A percentile compares a stretch with the other conserved stretches of the same genome.
Evolutionary conservation across 768 basidiomycete genomes (phyloP).

Genomic region (Sistotremastrum suecicum): DNA sequence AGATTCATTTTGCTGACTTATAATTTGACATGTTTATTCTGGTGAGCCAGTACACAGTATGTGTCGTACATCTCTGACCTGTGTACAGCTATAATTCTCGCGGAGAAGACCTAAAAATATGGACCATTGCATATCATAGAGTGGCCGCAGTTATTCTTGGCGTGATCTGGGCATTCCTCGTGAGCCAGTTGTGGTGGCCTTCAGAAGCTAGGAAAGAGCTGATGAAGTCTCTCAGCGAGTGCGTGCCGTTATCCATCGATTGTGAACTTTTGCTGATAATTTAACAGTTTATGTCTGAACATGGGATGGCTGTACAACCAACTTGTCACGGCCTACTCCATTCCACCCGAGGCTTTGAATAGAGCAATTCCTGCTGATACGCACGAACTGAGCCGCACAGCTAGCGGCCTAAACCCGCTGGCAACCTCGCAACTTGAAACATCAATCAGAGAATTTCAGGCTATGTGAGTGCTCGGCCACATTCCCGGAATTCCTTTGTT

Average conservation of each 20-base stretch:
- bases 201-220: constrained; percentile 85
- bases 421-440: constrained; percentile 33
- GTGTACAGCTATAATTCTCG: constrained; percentile 63
- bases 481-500: not conserved
- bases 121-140: constrained; percentile 62
- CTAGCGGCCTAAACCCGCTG: constrained; percentile 7
- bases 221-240: constrained; percentile 79
- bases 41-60: constrained; percentile 21
- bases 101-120: constrained; percentile 43
- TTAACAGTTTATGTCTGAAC: constrained; percentile 76
- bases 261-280: not conserved
- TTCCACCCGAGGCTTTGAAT: constrained; percentile 32
- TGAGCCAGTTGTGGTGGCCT: constrained; percentile 93
- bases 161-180: constrained; percentile 77
- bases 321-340: constrained; percentile 78
- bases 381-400: constrained; percentile 1
- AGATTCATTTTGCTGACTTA: constrained; percentile 79
- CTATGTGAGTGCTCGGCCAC: constrained; percentile 44
- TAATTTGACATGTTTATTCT: constrained; percentile 57
- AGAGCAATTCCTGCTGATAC: constrained; percentile 9
- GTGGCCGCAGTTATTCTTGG: constrained; percentile 72
- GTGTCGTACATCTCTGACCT: constrained; percentile 24
- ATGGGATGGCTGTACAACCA: constrained; percentile 92
- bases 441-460: constrained; percentile 80
- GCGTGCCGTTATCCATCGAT: constrained; percentile 14